phyloP scores from a whole-genome alignment of 2,329 filamentous ascomycete genomes.

The Diaporthe ampelina region DNA sequence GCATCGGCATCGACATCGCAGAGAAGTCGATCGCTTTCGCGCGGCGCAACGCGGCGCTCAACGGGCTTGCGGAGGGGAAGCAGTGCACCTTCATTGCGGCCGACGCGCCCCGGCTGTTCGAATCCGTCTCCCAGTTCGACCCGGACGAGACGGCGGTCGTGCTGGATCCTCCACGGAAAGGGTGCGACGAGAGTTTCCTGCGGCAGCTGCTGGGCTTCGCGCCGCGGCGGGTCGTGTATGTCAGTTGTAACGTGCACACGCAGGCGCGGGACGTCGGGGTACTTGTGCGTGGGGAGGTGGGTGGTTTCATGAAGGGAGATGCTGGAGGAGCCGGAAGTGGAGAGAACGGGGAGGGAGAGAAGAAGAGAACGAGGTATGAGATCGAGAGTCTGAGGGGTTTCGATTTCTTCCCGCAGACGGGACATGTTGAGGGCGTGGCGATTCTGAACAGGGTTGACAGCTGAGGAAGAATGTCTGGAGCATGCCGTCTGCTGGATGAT shows the following conservation, averaged over 20 bases:
- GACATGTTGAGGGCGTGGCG: constrained; percentile 78
- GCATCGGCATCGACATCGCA: constrained; percentile 92
- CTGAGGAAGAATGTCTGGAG: neutral
- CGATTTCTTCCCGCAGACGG: constrained; percentile 95
- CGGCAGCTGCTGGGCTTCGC: constrained; percentile 83
- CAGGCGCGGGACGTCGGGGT: constrained; percentile 94
- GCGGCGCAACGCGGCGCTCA: constrained; percentile 81
- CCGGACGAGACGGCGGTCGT: constrained; percentile 91
- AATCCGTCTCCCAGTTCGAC: constrained; percentile 75
- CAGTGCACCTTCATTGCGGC: constrained; percentile 90
- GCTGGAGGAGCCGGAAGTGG: constrained; percentile 42
- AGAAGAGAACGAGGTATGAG: constrained; percentile 71
- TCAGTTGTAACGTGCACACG: constrained; percentile 98
- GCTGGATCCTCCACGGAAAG: constrained; percentile 96
- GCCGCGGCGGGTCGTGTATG: constrained; percentile 88
- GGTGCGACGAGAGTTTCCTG: constrained; percentile 89
- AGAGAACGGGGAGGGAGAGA: constrained; percentile 47
- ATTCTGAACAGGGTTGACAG: constrained; percentile 71
- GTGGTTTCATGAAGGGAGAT: constrained; percentile 41
- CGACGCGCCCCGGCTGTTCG: constrained; percentile 88
- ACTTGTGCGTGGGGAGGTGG: constrained; percentile 78
- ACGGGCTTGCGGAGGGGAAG: constrained; percentile 71
- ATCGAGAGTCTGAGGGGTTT: constrained; percentile 94
- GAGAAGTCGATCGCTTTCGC: constrained; percentile 83
- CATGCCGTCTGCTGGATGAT: too few species aligned